phyloP scores from a whole-genome alignment of 352 stramenopile species.

The Globisporangium perplexum region DNA sequence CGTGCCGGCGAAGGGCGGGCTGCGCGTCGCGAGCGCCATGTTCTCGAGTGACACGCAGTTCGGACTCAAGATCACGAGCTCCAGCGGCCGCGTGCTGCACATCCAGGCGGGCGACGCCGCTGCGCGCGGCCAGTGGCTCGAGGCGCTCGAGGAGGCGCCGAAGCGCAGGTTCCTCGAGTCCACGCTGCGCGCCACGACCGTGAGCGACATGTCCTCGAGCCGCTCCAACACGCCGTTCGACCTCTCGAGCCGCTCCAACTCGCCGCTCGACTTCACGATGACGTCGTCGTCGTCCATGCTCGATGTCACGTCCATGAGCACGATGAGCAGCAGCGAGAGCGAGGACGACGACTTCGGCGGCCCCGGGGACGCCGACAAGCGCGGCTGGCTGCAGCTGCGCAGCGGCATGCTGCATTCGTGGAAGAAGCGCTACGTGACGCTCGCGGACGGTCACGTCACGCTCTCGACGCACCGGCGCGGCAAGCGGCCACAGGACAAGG shows the following conservation, averaged over 20 bases:
- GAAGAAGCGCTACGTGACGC: slow-evolving; percentile 53
- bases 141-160: slow-evolving; percentile 45
- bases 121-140: slow-evolving; percentile 42
- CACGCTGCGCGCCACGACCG: slow-evolving; percentile 28
- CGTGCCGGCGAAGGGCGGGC: slow-evolving; percentile 40
- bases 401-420: slow-evolving; percentile 29
- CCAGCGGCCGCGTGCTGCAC: slow-evolving; percentile 49
- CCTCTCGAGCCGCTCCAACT: slow-evolving; percentile 11
- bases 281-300: slow-evolving; percentile 6
- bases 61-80: slow-evolving; percentile 54
- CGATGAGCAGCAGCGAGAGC: slow-evolving; percentile 38
- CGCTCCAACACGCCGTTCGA: not conserved
- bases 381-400: slow-evolving; percentile 43
- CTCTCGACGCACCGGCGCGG: slow-evolving; percentile 26
- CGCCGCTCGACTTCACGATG: slow-evolving; percentile 8
- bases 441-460: slow-evolving; percentile 37
- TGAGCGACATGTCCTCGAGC: slow-evolving; percentile 26
- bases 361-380: slow-evolving; percentile 18
- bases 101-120: slow-evolving; percentile 48
- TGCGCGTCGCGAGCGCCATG: slow-evolving; percentile 41
- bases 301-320: slow-evolving; percentile 31
- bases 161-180: slow-evolving; percentile 22
- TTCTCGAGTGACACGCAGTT: slow-evolving; percentile 47
- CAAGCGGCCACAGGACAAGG: slow-evolving; percentile 29
- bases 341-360: slow-evolving; percentile 14